Base-by-base conservation (phyloP, 106 monocot species). In the Agapanthus africanus region DNA sequence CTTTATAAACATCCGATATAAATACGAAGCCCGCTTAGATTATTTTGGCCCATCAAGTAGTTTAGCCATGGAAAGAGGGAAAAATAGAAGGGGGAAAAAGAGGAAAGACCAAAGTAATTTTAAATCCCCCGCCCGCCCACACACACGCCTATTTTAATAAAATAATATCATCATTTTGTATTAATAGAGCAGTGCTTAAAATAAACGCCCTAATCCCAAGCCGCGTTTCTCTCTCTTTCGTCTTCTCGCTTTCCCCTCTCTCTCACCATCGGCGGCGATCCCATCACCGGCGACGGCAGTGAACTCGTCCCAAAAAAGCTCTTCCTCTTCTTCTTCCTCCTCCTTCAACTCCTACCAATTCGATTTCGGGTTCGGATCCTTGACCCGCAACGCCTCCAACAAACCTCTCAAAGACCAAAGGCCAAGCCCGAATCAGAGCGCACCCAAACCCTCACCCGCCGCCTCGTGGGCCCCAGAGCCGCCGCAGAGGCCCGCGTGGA, bases 291-390 rank as follows among this genome's bases (percentile, higher is more conserved):
- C 78, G 49, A 41, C 39, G 38, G 39, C 64, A 50, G 78, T 79
- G 82, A 86, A 65, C 73, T 72, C 78, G 13, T 72, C 79, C 38
- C 72, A 73, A 40, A 66, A 71, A 18, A 27, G n/a, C n/a, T n/a
- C n/a, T n/a, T n/a, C n/a, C n/a, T n/a, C 46, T 37, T 68, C 72
- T 9, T 39, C 76, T 61, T 4, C 74, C 54, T 65, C 86, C 70
- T 44, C 78, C 80, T 81, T 91, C 70, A 80, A 77, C 63, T 82
- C 88, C 71, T 91, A 74, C 86, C 77, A 88, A 35, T 97, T 97
- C 86, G 95, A 97, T 73, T 97, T 97, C 74, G 95, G 88, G 35
- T 28, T 88, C 63, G 81, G 74, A 67, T 62, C 76, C 54, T 21
- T 5, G 11, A 68, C 47, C 68, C 34, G 75, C 75, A 59, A 73